Conservation (phyloP, 495 filamentous ascomycete genomes). For the Tuber calosporum region DNA sequence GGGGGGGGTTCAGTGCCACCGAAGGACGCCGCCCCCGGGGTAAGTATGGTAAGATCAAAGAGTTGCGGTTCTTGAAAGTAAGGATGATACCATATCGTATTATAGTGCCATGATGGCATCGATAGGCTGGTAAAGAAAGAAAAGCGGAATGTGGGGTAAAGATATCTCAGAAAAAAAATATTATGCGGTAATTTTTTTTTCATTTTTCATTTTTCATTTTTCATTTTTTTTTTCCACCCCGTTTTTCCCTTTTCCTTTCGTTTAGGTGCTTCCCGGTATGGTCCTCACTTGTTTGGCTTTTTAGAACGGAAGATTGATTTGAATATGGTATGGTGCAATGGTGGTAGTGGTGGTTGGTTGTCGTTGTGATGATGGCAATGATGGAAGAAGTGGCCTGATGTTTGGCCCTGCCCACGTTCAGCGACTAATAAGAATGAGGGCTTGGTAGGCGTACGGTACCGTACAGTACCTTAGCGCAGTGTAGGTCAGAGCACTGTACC, state of each 20-base stretch:
- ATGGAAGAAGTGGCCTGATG: constrained; percentile 1
- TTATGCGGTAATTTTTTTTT: neutral
- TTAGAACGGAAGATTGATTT: neutral
- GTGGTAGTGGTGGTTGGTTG: neutral
- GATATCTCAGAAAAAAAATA: neutral
- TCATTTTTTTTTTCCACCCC: no score
- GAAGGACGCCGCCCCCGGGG: neutral
- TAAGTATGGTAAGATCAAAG: neutral
- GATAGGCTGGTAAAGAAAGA: neutral
- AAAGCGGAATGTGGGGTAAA: constrained; percentile 13
- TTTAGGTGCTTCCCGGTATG: neutral
- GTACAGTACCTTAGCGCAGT: neutral
- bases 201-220: no score
- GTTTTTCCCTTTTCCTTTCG: neutral
- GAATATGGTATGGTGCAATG: neutral
- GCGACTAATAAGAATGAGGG: neutral
- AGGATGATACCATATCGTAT: constrained; percentile 7
- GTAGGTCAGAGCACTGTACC: neutral
- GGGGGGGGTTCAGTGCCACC: neutral
- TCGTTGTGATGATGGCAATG: neutral
- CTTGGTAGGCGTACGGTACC: neutral
- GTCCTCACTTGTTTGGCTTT: neutral
- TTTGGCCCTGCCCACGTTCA: neutral
- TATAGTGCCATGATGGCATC: constrained; percentile 15
- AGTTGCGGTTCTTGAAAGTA: neutral